Evolutionary conservation across 2,329 filamentous ascomycete species (phyloP).

Genomic region (Aureobasidium mangrovei): DNA sequence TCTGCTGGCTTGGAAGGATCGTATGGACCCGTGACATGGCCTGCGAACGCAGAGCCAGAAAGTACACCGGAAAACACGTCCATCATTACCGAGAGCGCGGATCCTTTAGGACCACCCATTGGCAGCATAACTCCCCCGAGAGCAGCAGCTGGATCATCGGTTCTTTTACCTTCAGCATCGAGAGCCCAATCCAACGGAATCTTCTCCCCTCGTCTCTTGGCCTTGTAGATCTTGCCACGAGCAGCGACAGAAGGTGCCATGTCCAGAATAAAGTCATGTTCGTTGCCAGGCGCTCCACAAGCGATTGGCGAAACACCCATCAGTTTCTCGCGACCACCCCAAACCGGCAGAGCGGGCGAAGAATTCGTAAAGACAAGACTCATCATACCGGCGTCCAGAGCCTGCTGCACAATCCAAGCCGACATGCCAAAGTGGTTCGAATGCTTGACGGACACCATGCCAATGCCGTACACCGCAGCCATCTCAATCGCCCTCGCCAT

Average conservation of each 20-base stretch:
- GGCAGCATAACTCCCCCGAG: slow-evolving; percentile 74
- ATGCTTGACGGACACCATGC: slow-evolving; percentile 63
- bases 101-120: slow-evolving; percentile 78
- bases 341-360: slow-evolving; percentile 60
- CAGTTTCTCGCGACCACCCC: slow-evolving; percentile 56
- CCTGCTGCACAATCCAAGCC: slow-evolving; percentile 68
- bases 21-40: slow-evolving; percentile 68
- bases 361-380: slow-evolving; percentile 50
- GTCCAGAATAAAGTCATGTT: slow-evolving; percentile 57
- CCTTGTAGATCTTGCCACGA: slow-evolving; percentile 61
- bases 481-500: slow-evolving; percentile 59
- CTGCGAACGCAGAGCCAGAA: slow-evolving; percentile 69
- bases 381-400: slow-evolving; percentile 55
- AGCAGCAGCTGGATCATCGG: slow-evolving; percentile 55
- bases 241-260: slow-evolving; percentile 62
- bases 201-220: slow-evolving; percentile 53
- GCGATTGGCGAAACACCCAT: slow-evolving; percentile 65
- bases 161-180: slow-evolving; percentile 52
- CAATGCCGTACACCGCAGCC: slow-evolving; percentile 58
- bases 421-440: slow-evolving; percentile 77
- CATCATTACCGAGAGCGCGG: slow-evolving; percentile 74
- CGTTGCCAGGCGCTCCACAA: slow-evolving; percentile 57
- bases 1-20: slow-evolving; percentile 45
- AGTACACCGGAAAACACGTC: slow-evolving; percentile 76
- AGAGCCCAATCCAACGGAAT: slow-evolving; percentile 65